Base-by-base conservation (phyloP, 768 basidiomycete species). In the Lentinula edodes region DNA sequence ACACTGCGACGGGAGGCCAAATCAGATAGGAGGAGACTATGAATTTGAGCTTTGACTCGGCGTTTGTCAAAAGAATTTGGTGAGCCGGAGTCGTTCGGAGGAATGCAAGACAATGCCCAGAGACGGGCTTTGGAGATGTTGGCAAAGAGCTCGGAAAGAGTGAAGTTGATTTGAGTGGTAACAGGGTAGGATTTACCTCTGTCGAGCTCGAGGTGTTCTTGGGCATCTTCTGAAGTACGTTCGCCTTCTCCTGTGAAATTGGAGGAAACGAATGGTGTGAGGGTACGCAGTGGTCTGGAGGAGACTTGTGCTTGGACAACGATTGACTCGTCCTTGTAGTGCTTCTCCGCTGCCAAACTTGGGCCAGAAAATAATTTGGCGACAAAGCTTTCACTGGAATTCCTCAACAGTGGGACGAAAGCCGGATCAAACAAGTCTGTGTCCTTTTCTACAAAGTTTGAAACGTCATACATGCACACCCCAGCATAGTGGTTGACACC, bases 31-130 rank as follows among this genome's bases (percentile, higher is more conserved):
- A 93, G 83, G 10, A 94, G 76, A 0, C 86, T 77, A 4, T 88
- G 83, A 34, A 95, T 79, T 72, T 96, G 94, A 0, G 85, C 76
- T 71, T 93, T 92, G 67, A 95, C 90, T 3, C 93, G 81, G 2
- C 91, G 85, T 72, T 91, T 93, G 74, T 96, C 94, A 69, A 96
- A 95, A 1, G 92, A 93, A 66, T 95, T 95, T 18, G 92, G 81
- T 0, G 89, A 89, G 32, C 83, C 82, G 2, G 91, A 93, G 70
- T 95, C 94, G 73, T 95, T 95, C 1, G 94, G 94, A 2, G 92
- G 87, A 61, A 96, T 86, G 65, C 93, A 94, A 0, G 84, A 80
- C 6, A 95, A 77, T 0, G 84, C 86, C 92, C 92, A 95, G 4
- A 87, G 67, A 2, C 76, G 38, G 55, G 55, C 55, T 20, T 78